Evolutionary conservation across 768 basidiomycete genomes (phyloP).

Genomic region (Psilocybe azurescens): DNA sequence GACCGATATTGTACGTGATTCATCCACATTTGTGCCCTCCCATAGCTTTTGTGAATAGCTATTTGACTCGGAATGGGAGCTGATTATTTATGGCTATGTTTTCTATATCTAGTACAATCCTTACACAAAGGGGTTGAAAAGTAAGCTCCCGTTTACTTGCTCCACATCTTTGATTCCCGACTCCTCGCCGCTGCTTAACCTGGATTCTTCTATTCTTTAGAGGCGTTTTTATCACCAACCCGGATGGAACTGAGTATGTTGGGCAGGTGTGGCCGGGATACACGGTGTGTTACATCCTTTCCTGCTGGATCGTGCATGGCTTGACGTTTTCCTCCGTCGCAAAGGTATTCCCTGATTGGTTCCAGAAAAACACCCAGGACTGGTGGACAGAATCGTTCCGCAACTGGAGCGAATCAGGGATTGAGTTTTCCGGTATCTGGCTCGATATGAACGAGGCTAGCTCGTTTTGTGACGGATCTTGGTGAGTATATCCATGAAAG

Average conservation of each 20-base stretch:
- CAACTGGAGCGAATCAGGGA: slow-evolving; percentile 34
- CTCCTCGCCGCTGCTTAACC: background rate
- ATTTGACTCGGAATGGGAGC: background rate
- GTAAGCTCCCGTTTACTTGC: slow-evolving; percentile 40
- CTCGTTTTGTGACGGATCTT: slow-evolving; percentile 40
- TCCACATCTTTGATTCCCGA: slow-evolving; percentile 17
- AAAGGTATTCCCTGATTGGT: slow-evolving; percentile 40
- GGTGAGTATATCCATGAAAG: slow-evolving; percentile 24
- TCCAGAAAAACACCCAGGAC: slow-evolving; percentile 32
- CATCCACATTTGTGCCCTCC: slow-evolving; percentile 1
- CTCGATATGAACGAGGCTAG: slow-evolving; percentile 42
- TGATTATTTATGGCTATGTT: slow-evolving; percentile 4
- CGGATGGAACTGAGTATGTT: slow-evolving; percentile 71
- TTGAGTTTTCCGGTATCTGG: slow-evolving; percentile 39
- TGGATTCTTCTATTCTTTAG: slow-evolving; percentile 35
- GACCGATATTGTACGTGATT: slow-evolving; percentile 61
- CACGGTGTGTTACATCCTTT: slow-evolving; percentile 45
- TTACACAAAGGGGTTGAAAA: slow-evolving; percentile 63
- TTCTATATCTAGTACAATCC: slow-evolving; percentile 59
- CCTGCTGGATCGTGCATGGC: slow-evolving; percentile 1
- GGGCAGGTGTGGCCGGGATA: slow-evolving; percentile 84
- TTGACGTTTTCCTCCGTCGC: background rate
- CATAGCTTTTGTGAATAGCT: background rate
- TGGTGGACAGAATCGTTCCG: slow-evolving; percentile 39
- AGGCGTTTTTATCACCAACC: slow-evolving; percentile 77